Evolutionary conservation across 768 basidiomycete genomes (phyloP).

Genomic region (Auriculariales sp.): DNA sequence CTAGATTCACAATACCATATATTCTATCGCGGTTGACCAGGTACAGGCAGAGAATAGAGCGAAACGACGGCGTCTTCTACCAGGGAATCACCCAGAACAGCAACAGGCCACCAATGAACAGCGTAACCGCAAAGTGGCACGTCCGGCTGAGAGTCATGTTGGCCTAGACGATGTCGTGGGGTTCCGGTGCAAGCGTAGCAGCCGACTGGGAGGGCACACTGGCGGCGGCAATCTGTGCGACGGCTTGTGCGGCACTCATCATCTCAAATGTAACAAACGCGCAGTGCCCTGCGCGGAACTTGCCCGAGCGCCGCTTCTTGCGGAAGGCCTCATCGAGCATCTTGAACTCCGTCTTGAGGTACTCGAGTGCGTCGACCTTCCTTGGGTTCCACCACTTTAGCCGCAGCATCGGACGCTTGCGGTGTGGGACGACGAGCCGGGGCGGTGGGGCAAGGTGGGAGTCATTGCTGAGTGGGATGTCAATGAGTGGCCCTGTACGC

Average conservation of each 20-base stretch:
- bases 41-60: too few species aligned
- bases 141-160: constrained; percentile 65
- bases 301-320: constrained; percentile 54
- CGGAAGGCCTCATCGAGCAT: constrained; percentile 73
- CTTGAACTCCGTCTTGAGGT: constrained; percentile 65
- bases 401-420: constrained; percentile 60
- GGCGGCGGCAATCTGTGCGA: constrained; percentile 69
- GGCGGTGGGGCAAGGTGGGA: constrained; percentile 36
- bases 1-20: too few species aligned
- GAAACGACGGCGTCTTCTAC: too few species aligned
- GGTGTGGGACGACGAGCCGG: constrained; percentile 60
- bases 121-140: constrained; percentile 59
- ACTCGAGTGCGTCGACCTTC: constrained; percentile 82
- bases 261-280: constrained; percentile 98
- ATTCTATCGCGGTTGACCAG: too few species aligned
- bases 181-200: constrained; percentile 78
- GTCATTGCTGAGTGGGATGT: constrained; percentile 31
- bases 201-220: constrained; percentile 47
- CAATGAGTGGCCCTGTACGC: constrained; percentile 32
- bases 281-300: constrained; percentile 65
- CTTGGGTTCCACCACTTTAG: constrained; percentile 50
- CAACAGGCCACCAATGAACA: constrained; percentile 55
- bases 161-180: constrained; percentile 90
- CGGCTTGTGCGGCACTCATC: constrained; percentile 90
- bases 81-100: constrained; percentile 89